Evolutionary conservation across 192 early-diverging fungal genomes (phyloP).

Genomic region (Backusella morwellensis): DNA sequence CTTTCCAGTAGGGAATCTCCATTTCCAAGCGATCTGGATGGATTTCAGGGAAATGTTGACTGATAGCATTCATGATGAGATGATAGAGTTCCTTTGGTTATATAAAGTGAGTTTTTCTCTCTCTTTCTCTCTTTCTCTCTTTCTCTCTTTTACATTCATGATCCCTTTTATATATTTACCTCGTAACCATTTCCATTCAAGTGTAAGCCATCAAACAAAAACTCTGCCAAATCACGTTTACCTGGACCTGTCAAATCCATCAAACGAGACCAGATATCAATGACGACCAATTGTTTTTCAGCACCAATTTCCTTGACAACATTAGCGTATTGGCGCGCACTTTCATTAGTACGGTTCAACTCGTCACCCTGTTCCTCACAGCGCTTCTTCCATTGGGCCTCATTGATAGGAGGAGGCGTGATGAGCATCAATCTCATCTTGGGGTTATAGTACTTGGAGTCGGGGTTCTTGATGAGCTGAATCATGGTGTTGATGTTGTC

Average conservation of each 20-base stretch:
- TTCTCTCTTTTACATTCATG: too few relatives aligned
- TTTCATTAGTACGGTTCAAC: constrained; percentile 37
- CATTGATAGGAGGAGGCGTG: constrained; percentile 69
- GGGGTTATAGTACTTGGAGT: constrained; percentile 56
- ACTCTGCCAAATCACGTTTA: constrained; percentile 26
- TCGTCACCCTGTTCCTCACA: constrained; percentile 26
- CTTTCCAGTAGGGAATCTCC: constrained; percentile 39
- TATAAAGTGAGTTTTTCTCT: neutral
- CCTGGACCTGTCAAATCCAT: constrained; percentile 34
- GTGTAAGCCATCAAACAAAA: constrained; percentile 58
- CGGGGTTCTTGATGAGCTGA: constrained; percentile 45
- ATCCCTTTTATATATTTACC: constrained; percentile 21
- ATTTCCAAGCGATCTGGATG: constrained; percentile 47
- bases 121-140: neutral
- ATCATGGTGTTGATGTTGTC: constrained; percentile 63
- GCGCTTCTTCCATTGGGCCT: constrained; percentile 40
- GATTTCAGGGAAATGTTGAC: constrained; percentile 43
- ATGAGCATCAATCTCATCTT: constrained; percentile 64
- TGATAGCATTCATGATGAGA: constrained; percentile 42
- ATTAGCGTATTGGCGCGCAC: constrained; percentile 53
- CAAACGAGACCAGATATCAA: constrained; percentile 41
- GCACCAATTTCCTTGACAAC: constrained; percentile 41
- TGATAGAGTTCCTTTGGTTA: constrained; percentile 35
- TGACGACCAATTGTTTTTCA: constrained; percentile 23
- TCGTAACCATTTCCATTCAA: constrained; percentile 52